Percentiles rank a stretch among this genome's conserved stretches.
phyloP scores from a whole-genome alignment of 2,329 filamentous ascomycete genomes.

The Colletotrichum cereale region DNA sequence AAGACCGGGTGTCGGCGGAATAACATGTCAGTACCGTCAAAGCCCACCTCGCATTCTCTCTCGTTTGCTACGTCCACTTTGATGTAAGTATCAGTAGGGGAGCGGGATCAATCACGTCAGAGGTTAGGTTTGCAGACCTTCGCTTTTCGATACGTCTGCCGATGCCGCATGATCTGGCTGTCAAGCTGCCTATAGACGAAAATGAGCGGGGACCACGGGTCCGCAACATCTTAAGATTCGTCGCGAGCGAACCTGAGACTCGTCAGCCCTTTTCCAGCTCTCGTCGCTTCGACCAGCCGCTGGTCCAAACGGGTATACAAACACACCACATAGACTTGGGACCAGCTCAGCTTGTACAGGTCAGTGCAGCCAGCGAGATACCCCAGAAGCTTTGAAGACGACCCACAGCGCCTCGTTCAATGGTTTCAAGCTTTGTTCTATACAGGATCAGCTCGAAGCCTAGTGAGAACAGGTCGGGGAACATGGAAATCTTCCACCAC shows the following conservation, averaged over 20 bases:
- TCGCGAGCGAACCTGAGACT: background rate
- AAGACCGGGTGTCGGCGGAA: background rate
- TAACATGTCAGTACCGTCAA: too few relatives aligned
- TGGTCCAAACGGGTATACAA: background rate
- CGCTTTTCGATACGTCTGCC: background rate
- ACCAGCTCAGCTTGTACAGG: background rate
- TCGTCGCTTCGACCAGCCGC: background rate
- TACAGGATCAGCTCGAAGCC: background rate
- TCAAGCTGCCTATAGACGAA: conserved; percentile 10
- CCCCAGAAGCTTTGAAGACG: conserved; percentile 25
- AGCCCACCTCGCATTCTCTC: background rate
- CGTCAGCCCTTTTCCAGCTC: conserved; percentile 1
- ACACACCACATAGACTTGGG: background rate
- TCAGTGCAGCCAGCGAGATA: background rate
- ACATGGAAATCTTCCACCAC: background rate
- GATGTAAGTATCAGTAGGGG: rapidly evolving
- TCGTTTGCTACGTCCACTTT: background rate
- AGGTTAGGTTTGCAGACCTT: background rate
- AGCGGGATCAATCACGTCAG: background rate
- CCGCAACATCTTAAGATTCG: background rate
- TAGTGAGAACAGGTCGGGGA: background rate
- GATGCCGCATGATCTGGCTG: background rate
- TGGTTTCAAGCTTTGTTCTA: conserved; percentile 1
- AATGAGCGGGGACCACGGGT: background rate
- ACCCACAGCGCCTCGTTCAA: background rate